These are phyloP conservation scores for Graphiopsis chlorocephala DNA, from an alignment of 2,329 filamentous ascomycete species.

Conservation along the genomic window DNA sequence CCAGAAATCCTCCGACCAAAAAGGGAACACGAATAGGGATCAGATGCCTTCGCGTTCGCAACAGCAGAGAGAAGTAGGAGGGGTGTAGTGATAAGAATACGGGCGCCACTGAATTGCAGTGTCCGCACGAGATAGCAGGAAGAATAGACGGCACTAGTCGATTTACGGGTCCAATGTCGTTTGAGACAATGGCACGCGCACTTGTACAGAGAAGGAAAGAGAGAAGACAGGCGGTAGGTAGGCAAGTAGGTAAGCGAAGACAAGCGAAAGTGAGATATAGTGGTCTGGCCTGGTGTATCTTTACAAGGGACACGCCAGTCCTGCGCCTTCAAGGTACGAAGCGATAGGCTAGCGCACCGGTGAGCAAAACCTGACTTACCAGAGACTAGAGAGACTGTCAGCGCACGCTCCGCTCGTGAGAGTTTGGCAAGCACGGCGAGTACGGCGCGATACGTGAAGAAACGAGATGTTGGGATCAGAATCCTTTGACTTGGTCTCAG, in stretches of 20 bases:
- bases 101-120: not conserved
- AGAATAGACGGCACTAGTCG: not conserved
- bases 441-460: not conserved
- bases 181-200: not conserved
- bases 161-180: not conserved
- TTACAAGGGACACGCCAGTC: not conserved
- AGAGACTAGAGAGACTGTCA: not conserved
- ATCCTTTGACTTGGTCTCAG: not conserved
- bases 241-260: not conserved
- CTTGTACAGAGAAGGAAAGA: not conserved
- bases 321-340: not conserved
- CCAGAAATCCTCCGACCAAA: not conserved
- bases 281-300: not conserved
- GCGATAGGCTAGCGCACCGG: not conserved
- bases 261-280: constrained; percentile 1
- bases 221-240: not conserved
- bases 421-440: not conserved
- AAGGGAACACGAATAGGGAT: not conserved
- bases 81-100: not conserved
- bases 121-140: not conserved
- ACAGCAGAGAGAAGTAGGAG: not conserved
- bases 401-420: not conserved
- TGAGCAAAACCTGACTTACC: not conserved
- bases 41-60: not conserved
- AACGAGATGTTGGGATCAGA: not conserved